Base-by-base conservation (phyloP, 345 rosid species). In the Cochlearia excelsa region DNA sequence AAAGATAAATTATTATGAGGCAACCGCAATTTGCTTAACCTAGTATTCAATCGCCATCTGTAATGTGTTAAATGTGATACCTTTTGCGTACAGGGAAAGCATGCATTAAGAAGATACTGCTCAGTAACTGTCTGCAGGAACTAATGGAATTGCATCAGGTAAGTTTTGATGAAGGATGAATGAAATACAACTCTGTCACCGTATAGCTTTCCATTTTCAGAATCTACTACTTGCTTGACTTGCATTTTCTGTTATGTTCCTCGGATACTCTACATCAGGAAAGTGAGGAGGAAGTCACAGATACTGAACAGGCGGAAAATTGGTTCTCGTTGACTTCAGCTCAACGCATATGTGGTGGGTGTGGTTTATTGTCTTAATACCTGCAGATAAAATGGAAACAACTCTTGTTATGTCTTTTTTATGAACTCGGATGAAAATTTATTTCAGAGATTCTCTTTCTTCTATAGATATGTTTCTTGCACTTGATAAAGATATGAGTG, bases 61-160 rank as follows among this genome's bases (percentile, higher is more conserved):
- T n/a, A n/a, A 56, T 55, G 35, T 50, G 23, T 23, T 44, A n/a
- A 57, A 39, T 64, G 40, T 9, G 39, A 58, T 52, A 0, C 27
- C 30, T 44, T 62, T 60, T 69, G 56, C 30, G 31, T 77, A 30
- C 82, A 93, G 99, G 95, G 57, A 93, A 77, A 75, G 97, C 97
- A 44, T 90, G 99, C 78, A 90, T 93, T 77, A 93, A 90, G 78
- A 90, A 87, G 79, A 87, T 93, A 65, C 80, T 90, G 56, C 96
- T 94, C 45, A 90, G 99, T 68, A 90, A 90, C 75, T 90, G 99
- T 78, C 96, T 94, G 45, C 99, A 94, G 77, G 97, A 94, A 77
- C 84, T 90, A 57, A 94, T 94, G 99, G 99, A 94, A 82, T 67
- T 94, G 74, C 99, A 94, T 77, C 99, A 93, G 95, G 99, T 90